Evolutionary conservation across 345 rosid species (phyloP), one percentile per base, ranked within the genome.

Genomic region (Ceriops zippeliana): DNA sequence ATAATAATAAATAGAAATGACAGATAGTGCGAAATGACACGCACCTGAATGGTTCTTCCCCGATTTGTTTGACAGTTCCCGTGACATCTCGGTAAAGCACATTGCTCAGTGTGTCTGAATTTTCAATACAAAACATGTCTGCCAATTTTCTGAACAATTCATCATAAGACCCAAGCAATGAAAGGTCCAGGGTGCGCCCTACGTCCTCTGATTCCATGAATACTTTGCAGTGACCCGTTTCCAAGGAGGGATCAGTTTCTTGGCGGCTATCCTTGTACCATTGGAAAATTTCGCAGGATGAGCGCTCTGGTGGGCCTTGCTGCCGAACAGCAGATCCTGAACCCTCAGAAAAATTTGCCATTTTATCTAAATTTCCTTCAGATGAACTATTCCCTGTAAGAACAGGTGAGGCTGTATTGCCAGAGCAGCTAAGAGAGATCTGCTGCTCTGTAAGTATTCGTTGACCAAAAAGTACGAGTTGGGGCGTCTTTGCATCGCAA

Each of bases 121-220:
- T 80, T 64, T 76, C 80, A 21, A 81, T 56, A 28, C 76, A 80
- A n/a, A 83, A 83, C 85, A 86, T 86, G 69, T 78, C 69, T 0
- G 84, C 81, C 4, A 86, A 70, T 78, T 81, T 86, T 73, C 71
- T 61, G 68, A 69, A 61, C 57, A 86, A 37, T 52, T 82, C 87
- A 0, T 81, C 84, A 4, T 86, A 86, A 5, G 87, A 81, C 9
- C 71, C 66, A 24, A 86, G 78, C 68, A 76, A 71, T 1, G 86
- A 67, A 20, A 86, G 89, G 63, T 86, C 84, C 2, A 86, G 75
- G 6, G 84, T 83, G 13, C 89, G 86, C 26, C 89, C 89, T 7
- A 82, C 83, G 27, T 86, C 86, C 64, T 86, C 87, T 0, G 87
- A 83, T 71, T 82, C 87, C 79, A 83, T 72, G 80, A 86, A 86